These are phyloP conservation scores for Debaryomyces udenii DNA, from an alignment of 1,139 yeast species.

Conservation along the genomic window DNA sequence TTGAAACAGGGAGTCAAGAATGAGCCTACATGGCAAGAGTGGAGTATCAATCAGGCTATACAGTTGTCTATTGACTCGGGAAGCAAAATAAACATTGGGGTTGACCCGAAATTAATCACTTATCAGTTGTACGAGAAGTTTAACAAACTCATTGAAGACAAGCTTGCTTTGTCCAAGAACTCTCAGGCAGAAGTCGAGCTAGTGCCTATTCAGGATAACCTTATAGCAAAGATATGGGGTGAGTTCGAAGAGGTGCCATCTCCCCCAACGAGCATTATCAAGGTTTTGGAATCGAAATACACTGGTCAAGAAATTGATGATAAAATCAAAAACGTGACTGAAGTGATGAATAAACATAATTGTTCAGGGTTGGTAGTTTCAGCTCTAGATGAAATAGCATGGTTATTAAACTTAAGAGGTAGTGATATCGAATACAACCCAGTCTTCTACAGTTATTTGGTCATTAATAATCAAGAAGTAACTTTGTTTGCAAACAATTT, in stretches of 20 bases:
- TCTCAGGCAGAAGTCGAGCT: slow-evolving; percentile 55
- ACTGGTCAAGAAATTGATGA: slow-evolving; percentile 51
- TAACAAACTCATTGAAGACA: slow-evolving; percentile 24
- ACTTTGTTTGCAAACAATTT: slow-evolving; percentile 54
- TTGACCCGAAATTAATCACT: slow-evolving; percentile 68
- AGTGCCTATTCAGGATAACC: slow-evolving; percentile 66
- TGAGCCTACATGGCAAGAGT: slow-evolving; percentile 85
- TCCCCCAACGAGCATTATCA: slow-evolving; percentile 45
- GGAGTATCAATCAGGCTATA: slow-evolving; percentile 69
- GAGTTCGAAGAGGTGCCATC: slow-evolving; percentile 52
- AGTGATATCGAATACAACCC: slow-evolving; percentile 81
- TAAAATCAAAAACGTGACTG: slow-evolving; percentile 50
- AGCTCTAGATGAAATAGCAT: slow-evolving; percentile 77
- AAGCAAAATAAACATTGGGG: slow-evolving; percentile 43
- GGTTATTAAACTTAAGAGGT: slow-evolving; percentile 90
- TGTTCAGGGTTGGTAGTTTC: slow-evolving; percentile 38
- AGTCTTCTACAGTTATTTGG: slow-evolving; percentile 80
- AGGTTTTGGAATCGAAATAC: slow-evolving; percentile 45
- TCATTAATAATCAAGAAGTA: slow-evolving; percentile 52
- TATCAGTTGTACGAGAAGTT: slow-evolving; percentile 40
- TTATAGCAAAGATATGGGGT: slow-evolving; percentile 79
- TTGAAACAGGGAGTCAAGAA: slow-evolving; percentile 78
- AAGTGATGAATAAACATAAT: slow-evolving; percentile 43
- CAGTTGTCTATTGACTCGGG: slow-evolving; percentile 52
- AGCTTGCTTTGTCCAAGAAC: slow-evolving; percentile 20